These are phyloP conservation scores for Microsporum audouinii DNA, from an alignment of 2,329 filamentous ascomycete genomes.

Conservation along the genomic window DNA sequence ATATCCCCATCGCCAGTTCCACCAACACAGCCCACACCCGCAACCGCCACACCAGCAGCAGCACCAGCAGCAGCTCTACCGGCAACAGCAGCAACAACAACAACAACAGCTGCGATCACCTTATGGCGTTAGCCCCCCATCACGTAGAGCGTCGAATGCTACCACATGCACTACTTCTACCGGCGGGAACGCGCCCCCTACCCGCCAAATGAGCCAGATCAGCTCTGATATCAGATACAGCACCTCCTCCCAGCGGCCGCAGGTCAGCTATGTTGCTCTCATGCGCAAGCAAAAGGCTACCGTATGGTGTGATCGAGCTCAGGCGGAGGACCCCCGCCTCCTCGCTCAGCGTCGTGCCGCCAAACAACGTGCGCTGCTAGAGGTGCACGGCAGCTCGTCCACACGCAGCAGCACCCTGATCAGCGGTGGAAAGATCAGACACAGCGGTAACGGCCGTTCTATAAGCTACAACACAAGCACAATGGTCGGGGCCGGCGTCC, in stretches of 20 bases:
- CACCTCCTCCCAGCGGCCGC: constrained; percentile 64
- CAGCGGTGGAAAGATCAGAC: constrained; percentile 68
- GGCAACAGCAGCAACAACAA: constrained; percentile 5
- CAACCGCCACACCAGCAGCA: constrained; percentile 3
- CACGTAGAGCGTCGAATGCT: constrained; percentile 30
- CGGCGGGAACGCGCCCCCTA: constrained; percentile 16
- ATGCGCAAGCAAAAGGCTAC: constrained; percentile 95
- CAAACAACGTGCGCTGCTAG: constrained; percentile 72
- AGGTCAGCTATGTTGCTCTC: constrained; percentile 83
- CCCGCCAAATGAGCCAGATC: constrained; percentile 20
- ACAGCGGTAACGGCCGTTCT: constrained; percentile 69
- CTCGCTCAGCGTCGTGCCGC: constrained; percentile 74
- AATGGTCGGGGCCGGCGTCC: constrained; percentile 65
- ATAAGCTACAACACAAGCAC: constrained; percentile 72
- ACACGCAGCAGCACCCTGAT: constrained; percentile 53
- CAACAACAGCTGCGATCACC: not conserved
- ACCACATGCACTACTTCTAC: constrained; percentile 33
- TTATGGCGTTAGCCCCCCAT: constrained; percentile 9
- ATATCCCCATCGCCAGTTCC: constrained; percentile 2
- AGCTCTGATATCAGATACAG: constrained; percentile 51
- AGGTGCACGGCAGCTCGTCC: constrained; percentile 56
- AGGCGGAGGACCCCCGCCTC: constrained; percentile 79
- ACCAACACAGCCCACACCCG: constrained; percentile 1
- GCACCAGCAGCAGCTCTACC: constrained; percentile 4
- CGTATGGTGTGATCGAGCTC: constrained; percentile 92